phyloP scores from a whole-genome alignment of 495 filamentous ascomycete species.

The Podospora australis region DNA sequence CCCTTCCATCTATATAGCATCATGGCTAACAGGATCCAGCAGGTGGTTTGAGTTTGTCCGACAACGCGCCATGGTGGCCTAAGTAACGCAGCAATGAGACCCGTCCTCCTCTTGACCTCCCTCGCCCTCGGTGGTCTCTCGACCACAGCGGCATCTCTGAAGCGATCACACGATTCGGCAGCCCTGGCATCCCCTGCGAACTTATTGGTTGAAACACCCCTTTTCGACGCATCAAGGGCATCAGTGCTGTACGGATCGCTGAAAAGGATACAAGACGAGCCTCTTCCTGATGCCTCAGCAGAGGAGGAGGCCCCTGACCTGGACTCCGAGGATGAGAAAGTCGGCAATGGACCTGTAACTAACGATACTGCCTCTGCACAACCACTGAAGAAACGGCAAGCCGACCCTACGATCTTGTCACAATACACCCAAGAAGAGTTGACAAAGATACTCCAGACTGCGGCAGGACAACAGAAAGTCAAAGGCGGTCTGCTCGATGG shows the following conservation, averaged over 20 bases:
- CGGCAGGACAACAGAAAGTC: not conserved
- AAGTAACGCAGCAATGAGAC: constrained; percentile 8
- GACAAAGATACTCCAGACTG: no score
- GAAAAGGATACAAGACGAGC: no score
- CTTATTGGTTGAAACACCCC: no score
- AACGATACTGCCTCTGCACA: no score
- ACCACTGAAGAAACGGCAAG: not conserved
- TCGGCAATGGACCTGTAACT: no score
- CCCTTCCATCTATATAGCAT: constrained; percentile 1
- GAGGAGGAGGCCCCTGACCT: no score
- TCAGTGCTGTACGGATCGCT: no score
- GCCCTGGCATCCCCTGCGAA: not conserved
- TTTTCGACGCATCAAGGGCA: no score
- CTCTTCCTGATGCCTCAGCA: no score
- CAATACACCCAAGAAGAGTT: not conserved
- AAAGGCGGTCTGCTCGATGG: not conserved
- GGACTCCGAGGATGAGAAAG: no score
- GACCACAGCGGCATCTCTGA: not conserved
- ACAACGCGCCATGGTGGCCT: constrained; percentile 6
- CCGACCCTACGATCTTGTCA: not conserved
- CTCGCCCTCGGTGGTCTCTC: constrained; percentile 6
- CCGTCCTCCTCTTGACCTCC: not conserved
- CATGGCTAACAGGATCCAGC: not conserved
- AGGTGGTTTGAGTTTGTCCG: not conserved
- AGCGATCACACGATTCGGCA: not conserved